phyloP scores from a whole-genome alignment of 2,329 filamentous ascomycete species.

The Stagonosporopsis vannaccii region DNA sequence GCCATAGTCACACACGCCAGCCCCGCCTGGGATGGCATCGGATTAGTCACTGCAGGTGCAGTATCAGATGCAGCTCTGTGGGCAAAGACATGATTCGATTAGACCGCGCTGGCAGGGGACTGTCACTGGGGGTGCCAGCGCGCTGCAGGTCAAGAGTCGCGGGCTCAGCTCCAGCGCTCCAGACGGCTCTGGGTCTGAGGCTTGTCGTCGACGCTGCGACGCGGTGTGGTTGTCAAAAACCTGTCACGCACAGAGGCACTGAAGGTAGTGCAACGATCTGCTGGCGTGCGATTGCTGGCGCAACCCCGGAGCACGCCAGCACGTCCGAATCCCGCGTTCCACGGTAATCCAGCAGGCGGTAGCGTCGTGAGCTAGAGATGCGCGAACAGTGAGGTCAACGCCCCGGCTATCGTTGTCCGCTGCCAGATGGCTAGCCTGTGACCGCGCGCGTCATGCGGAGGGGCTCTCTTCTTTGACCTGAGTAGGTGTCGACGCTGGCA shows the following conservation, averaged over 20 bases:
- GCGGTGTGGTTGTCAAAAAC: constrained; percentile 6
- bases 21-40: constrained; percentile 14
- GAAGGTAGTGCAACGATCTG: constrained; percentile 16
- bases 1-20: constrained; percentile 17
- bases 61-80: constrained; percentile 9
- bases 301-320: constrained; percentile 22
- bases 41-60: constrained; percentile 9
- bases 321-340: constrained; percentile 27
- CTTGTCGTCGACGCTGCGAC: background rate
- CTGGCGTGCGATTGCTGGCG: constrained; percentile 19
- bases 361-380: constrained; percentile 7
- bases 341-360: constrained; percentile 7
- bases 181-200: constrained; percentile 4
- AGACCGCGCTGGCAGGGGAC: constrained; percentile 1
- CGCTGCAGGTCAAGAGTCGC: constrained; percentile 8
- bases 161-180: constrained; percentile 3
- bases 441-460: constrained; percentile 15
- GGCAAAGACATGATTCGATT: constrained; percentile 4
- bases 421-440: constrained; percentile 8
- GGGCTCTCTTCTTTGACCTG: constrained; percentile 3
- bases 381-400: constrained; percentile 12
- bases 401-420: constrained; percentile 9
- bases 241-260: constrained; percentile 9
- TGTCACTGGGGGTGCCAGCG: background rate
- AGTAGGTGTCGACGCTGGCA: constrained; percentile 12